Percentiles rank a stretch among this genome's conserved stretches.
Conservation (phyloP, 1,139 yeast genomes). For the Lodderomyces orthopsilosis region DNA sequence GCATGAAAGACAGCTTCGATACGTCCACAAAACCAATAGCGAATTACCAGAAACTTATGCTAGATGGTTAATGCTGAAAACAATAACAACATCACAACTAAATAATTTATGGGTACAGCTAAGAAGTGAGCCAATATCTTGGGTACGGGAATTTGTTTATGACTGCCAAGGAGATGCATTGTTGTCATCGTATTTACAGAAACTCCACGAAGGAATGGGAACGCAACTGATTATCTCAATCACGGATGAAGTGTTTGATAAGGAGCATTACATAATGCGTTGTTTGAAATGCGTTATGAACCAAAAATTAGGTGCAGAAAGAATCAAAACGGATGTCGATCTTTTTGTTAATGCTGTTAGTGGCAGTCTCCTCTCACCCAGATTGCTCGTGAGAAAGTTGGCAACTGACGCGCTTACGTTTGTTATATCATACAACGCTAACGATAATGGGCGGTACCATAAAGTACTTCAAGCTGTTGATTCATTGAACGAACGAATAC, state of each 20-base stretch:
- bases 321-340: slow-evolving; percentile 41
- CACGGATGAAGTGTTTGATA: slow-evolving; percentile 45
- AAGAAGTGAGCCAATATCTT: slow-evolving; percentile 85
- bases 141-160: slow-evolving; percentile 78
- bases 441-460: slow-evolving; percentile 50
- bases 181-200: slow-evolving; percentile 44
- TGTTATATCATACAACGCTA: slow-evolving; percentile 42
- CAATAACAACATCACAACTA: slow-evolving; percentile 67
- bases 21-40: slow-evolving; percentile 33
- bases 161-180: slow-evolving; percentile 89
- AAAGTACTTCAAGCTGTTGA: slow-evolving; percentile 66
- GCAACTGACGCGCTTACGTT: slow-evolving; percentile 73
- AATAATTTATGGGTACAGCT: slow-evolving; percentile 87
- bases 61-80: slow-evolving; percentile 65
- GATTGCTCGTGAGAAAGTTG: slow-evolving; percentile 70
- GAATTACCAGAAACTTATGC: slow-evolving; percentile 78
- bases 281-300: slow-evolving; percentile 51
- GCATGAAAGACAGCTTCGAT: slow-evolving; percentile 54
- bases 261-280: slow-evolving; percentile 46
- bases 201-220: slow-evolving; percentile 38
- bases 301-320: slow-evolving; percentile 43
- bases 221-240: slow-evolving; percentile 36
- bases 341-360: slow-evolving; percentile 42
- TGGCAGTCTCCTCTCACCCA: slow-evolving; percentile 51
- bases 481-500: slow-evolving; percentile 55